A percentile compares a stretch with the other conserved stretches of the same genome.
phyloP scores from a whole-genome alignment of 495 filamentous ascomycete genomes.

The Pseudevernia furfuracea region DNA sequence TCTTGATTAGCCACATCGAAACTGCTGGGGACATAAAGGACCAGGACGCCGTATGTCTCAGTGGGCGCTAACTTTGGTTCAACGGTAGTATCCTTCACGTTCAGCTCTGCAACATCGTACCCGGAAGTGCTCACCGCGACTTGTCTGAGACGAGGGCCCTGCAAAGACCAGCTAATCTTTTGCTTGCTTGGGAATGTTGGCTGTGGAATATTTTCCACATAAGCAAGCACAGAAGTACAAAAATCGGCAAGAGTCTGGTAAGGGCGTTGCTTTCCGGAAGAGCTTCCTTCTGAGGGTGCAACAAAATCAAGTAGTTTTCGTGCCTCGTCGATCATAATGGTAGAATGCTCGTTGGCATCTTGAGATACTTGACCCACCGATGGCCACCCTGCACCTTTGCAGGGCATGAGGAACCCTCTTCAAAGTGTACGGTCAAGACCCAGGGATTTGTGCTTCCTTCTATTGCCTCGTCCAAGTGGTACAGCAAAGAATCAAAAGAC shows the following conservation, averaged over 20 bases:
- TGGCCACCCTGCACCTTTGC: background rate
- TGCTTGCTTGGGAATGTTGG: background rate
- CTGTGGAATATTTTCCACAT: background rate
- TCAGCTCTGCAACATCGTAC: background rate
- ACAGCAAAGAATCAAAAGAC: too few species aligned
- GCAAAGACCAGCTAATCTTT: background rate
- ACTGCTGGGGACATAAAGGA: slow-evolving; percentile 1
- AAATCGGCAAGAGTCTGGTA: background rate
- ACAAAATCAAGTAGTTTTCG: background rate
- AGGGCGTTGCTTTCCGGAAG: background rate
- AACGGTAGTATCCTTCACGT: background rate
- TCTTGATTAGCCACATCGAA: slow-evolving; percentile 3
- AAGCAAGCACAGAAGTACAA: background rate
- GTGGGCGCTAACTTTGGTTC: background rate
- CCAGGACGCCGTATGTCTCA: slow-evolving; percentile 6
- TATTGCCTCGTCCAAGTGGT: too few species aligned
- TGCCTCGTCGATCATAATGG: background rate
- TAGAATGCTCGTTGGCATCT: background rate
- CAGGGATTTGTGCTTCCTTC: too few species aligned
- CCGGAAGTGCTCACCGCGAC: too few species aligned
- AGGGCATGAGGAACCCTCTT: background rate
- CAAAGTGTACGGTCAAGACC: too few species aligned
- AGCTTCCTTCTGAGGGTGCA: background rate
- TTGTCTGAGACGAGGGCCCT: background rate
- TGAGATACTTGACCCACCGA: background rate